Evolutionary conservation across 2,329 filamentous ascomycete genomes (phyloP).

Genomic region (Aspergillus uvarum): DNA sequence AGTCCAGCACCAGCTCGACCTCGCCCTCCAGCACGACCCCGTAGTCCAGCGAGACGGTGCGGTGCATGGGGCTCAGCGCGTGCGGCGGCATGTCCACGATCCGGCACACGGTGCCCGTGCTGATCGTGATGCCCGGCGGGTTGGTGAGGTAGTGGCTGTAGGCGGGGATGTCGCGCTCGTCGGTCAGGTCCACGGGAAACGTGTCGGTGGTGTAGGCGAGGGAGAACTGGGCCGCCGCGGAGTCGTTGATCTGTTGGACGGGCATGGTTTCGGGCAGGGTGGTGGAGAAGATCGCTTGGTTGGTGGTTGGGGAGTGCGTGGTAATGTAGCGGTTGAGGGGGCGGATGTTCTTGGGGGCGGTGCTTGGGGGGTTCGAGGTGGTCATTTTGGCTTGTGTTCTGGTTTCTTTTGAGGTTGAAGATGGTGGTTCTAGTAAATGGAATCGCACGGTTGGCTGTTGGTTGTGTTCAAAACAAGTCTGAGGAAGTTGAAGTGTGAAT

Average conservation of each 20-base stretch:
- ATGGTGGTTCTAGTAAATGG: background rate
- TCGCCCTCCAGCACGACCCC: conserved; percentile 54
- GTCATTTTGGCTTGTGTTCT: conserved; percentile 13
- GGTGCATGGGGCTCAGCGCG: conserved; percentile 49
- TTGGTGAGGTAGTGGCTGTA: conserved; percentile 47
- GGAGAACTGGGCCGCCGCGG: conserved; percentile 50
- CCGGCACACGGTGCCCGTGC: conserved; percentile 42
- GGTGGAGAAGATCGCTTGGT: conserved; percentile 37
- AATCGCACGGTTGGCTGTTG: too few relatives aligned
- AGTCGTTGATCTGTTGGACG: conserved; percentile 32
- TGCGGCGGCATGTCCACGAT: conserved; percentile 48
- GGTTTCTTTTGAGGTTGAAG: conserved; percentile 1
- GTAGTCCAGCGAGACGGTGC: conserved; percentile 53
- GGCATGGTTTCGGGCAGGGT: conserved; percentile 25
- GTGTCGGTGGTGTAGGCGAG: conserved; percentile 52
- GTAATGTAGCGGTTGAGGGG: conserved; percentile 32
- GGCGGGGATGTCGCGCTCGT: conserved; percentile 47
- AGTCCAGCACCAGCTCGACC: conserved; percentile 51
- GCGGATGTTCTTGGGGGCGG: conserved; percentile 31
- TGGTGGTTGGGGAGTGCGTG: conserved; percentile 36
- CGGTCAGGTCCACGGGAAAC: conserved; percentile 49
- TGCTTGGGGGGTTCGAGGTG: conserved; percentile 27
- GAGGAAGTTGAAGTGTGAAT: too few relatives aligned
- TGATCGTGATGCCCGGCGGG: conserved; percentile 52
- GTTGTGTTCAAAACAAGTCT: too few relatives aligned